Percentiles rank a stretch among this genome's conserved stretches.
Evolutionary conservation across 129 eudicot species (phyloP).

Genomic region (Flaveria brownii): DNA sequence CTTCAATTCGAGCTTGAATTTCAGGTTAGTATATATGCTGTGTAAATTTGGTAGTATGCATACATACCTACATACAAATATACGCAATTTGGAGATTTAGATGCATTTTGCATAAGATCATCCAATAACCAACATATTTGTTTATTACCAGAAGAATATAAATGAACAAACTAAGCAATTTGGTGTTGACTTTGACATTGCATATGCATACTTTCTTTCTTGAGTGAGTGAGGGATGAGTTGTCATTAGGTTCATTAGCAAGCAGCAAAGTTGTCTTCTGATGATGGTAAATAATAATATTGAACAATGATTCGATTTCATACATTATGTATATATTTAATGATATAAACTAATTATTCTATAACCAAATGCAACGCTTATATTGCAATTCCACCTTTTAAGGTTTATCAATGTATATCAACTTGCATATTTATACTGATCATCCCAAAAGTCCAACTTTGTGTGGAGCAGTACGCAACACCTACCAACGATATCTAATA

Average conservation of each 20-base stretch:
- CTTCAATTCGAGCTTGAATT: not conserved
- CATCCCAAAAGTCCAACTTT: no score
- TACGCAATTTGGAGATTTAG: not conserved
- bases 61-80: not conserved
- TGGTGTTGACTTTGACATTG: conserved; percentile 34
- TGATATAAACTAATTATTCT: not conserved
- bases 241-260: no score
- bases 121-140: not conserved
- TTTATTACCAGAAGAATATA: not conserved
- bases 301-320: no score
- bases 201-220: not conserved
- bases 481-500: no score
- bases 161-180: not conserved
- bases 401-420: not conserved
- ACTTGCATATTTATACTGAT: not conserved
- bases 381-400: not conserved
- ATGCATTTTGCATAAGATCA: not conserved
- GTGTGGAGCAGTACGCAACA: no score
- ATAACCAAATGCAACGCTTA: not conserved
- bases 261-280: no score
- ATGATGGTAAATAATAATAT: no score
- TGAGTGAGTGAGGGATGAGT: no score
- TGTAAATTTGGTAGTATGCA: conserved; percentile 2
- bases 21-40: not conserved
- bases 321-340: no score